These are phyloP conservation scores for Tetracladium maxilliforme DNA, from an alignment of 2,329 filamentous ascomycete genomes.

Conservation along the genomic window DNA sequence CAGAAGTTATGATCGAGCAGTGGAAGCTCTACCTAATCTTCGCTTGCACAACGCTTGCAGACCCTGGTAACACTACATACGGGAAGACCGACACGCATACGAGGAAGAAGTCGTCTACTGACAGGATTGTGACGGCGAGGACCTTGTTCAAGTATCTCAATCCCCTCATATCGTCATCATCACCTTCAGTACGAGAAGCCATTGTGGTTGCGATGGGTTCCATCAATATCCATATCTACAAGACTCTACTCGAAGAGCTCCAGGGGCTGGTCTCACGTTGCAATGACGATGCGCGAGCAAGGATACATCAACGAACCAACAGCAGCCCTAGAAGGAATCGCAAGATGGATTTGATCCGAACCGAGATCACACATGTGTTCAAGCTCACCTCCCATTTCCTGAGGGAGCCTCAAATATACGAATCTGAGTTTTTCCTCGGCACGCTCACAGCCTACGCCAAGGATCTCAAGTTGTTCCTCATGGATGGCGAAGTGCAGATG, in stretches of 20 bases:
- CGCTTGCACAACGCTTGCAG: slow-evolving; percentile 87
- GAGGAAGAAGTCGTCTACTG: slow-evolving; percentile 64
- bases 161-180: slow-evolving; percentile 68
- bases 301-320: slow-evolving; percentile 73
- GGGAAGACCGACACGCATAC: slow-evolving; percentile 56
- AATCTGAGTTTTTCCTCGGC: slow-evolving; percentile 79
- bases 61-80: slow-evolving; percentile 61
- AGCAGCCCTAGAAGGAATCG: slow-evolving; percentile 72
- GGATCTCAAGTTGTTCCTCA: slow-evolving; percentile 85
- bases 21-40: slow-evolving; percentile 98
- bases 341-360: slow-evolving; percentile 74
- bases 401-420: slow-evolving; percentile 60
- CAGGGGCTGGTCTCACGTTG: slow-evolving; percentile 76
- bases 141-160: slow-evolving; percentile 87
- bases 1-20: slow-evolving; percentile 84
- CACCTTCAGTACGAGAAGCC: slow-evolving; percentile 71
- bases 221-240: slow-evolving; percentile 89
- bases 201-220: slow-evolving; percentile 86
- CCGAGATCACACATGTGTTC: slow-evolving; percentile 93
- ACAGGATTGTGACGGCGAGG: slow-evolving; percentile 75
- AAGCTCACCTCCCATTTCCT: slow-evolving; percentile 86
- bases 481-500: slow-evolving; percentile 86
- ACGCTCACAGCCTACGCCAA: slow-evolving; percentile 84
- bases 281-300: slow-evolving; percentile 74
- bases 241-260: slow-evolving; percentile 76